Evolutionary conservation across 441 rosid species (phyloP).

Genomic region (Oxalis stricta): DNA sequence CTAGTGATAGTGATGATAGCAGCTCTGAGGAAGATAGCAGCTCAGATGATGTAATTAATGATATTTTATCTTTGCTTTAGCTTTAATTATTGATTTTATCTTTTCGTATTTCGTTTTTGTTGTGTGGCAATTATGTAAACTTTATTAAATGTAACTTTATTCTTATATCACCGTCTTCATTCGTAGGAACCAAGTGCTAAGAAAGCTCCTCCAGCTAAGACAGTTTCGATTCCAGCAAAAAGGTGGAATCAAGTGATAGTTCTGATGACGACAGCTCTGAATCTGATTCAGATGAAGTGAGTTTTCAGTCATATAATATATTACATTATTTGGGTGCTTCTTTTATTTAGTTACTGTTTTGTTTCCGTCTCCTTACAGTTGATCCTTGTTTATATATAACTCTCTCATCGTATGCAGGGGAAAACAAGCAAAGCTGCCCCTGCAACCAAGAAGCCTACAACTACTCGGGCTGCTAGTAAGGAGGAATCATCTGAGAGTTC

Average conservation of each 20-base stretch:
- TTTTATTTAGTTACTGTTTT: background rate
- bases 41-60: conserved; percentile 6
- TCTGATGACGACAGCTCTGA: background rate
- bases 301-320: background rate
- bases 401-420: too few relatives aligned
- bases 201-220: background rate
- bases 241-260: background rate
- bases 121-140: background rate
- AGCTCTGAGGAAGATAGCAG: conserved; percentile 8
- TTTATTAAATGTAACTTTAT: background rate
- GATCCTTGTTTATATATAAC: background rate
- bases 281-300: conserved; percentile 1
- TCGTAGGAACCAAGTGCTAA: conserved; percentile 2
- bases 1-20: conserved; percentile 3
- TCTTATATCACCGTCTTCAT: too few relatives aligned
- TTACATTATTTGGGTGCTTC: background rate
- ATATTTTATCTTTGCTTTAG: background rate
- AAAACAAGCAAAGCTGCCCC: too few relatives aligned
- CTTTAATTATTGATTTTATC: background rate
- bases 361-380: too few relatives aligned
- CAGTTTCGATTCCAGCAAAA: background rate
- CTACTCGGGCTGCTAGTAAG: too few relatives aligned
- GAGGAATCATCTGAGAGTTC: too few relatives aligned
- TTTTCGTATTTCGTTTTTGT: too few relatives aligned
- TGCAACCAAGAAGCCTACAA: too few relatives aligned